Base-by-base conservation (phyloP, 2,329 filamentous ascomycete species). In the Alternaria rosae region DNA sequence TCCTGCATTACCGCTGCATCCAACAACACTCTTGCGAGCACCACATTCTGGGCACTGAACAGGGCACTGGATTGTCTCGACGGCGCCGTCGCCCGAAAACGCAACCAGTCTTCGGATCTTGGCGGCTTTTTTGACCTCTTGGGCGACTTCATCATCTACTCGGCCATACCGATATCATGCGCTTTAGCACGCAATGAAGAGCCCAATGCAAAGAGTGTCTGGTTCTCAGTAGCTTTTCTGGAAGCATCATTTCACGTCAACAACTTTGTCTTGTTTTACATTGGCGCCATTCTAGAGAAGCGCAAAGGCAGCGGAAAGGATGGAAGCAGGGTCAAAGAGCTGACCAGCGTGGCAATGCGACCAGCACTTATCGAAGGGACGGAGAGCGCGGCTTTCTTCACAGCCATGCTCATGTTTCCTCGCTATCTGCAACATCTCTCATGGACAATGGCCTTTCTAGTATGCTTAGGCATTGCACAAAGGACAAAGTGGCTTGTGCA, bases 281-380 rank as follows among this genome's bases (percentile, higher is more conserved):
- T 23, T 28, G 28, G 47, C 47, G 47, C 47, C 26, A 51, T 51
- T 23, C 20, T 51, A n/a, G 47, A 51, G 47, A 51, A 51, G 28
- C 47, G 47, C 17, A 51, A 51, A 13, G 47, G 47, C n/a, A 23
- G 47, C n/a, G 26, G 47, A 4, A 23, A 21, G 20, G 47, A 51
- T 51, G n/a, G 15, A 17, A 51, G 17, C 47, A n/a, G 28, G n/a
- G n/a, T 32, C 10, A 51, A 32, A 51, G 47, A 51, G 28, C 20
- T 51, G 47, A 51, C 26, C n/a, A 51, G 28, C 26, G 26, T 51
- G 15, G 47, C n/a, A 13, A 51, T 51, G 47, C 25, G 26, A 51
- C 47, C 47, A 21, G 47, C 47, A 23, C 26, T 51, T 17, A n/a
- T 51, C n/a, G 47, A 51, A 51, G 47, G 47, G n/a, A 51, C 47